Evolutionary conservation across 371 early-diverging fungal species (phyloP), one percentile per base, ranked within the genome.

Genomic region (Rhizoclosmatium hyalinum): DNA sequence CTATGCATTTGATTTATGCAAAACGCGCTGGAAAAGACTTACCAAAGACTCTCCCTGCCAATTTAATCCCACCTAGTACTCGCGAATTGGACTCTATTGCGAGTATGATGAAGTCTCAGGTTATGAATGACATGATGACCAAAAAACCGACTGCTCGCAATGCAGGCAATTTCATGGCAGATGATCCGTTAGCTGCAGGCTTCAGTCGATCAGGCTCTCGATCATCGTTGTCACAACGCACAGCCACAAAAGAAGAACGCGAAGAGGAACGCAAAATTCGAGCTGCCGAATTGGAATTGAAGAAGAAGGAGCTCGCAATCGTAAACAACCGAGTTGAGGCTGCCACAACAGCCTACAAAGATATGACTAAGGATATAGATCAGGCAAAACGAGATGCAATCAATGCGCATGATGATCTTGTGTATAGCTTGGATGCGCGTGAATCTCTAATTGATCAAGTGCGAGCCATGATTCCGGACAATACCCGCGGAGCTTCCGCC

Each of bases 1-100:
- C 96, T 32, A 95, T 97, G 96, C 94, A 96, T 79, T 82, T 97
- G 39, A 91, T 96, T 55, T 92, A 94, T 78, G 83, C 91, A 14
- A 93, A 93, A 64, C 78, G 94, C 14, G 90, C 89, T 56, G 96
- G 96, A 1, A 85, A 88, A 41, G 92, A 90, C 63, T 83, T 97
- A 8, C 98, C 98, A 8, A 82, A 84, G 10, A 81, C 79, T 4
- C 77, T 97, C 50, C 98, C 98, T 1, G 84, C 87, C 2, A 93
- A 93, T 46, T 85, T 97, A 45, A 84, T 94, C 3, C 95, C 95
- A 3, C 93, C 94, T 8, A 90, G 92, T 5, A 76, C 80, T 4
- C 78, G 84, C 32, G 84, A 84, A 14, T 73, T 87, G 24, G 79
- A 82, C 58, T 58, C 72, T 8, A 57, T 82, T 53, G 63, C 85